Base-by-base conservation (phyloP, 306 rosid genomes). In the Dalbergia cultrata region DNA sequence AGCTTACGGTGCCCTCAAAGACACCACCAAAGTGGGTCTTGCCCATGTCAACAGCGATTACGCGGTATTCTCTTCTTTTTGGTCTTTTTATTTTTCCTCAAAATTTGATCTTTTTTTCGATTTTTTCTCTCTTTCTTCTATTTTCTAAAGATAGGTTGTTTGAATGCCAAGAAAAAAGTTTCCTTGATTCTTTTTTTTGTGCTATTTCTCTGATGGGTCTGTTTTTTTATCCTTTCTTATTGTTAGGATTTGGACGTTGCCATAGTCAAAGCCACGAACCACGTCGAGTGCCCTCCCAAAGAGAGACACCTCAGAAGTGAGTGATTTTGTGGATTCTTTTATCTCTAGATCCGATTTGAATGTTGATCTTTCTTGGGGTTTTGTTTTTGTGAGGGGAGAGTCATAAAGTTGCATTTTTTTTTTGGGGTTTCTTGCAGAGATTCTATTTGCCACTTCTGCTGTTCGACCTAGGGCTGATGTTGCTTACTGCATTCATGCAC, bases 1-100 rank as follows among this genome's bases (percentile, higher is more conserved):
- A 90, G 99, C 97, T 49, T 96, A 93, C 67, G 99, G 99, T 39
- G 98, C 98, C 70, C 73, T 96, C 84, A 96, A 96, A 77, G 99
- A 96, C 83, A 18, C 88, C 78, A 93, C 99, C 88, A 96, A 92
- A 96, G 99, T 96, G 86, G 99, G 99, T 57, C 98, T 96, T 79
- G 99, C 99, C 70, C 98, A 93, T 80, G 99, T 96, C 97, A 96
- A 96, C 73, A 96, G 99, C 93, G 99, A 96, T 75, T 96, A 90
- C 74, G 99, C 98, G 90, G 81, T 86, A 83, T 39, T 65, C 2
- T 18, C 59, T 41, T 35, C 4, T n/a, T 8, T 37, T 43, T 54
- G 54, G 35, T 67, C 54, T 41, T 67, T 12, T 67, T 43, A 13
- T 67, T n/a, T 43, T 67, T 3, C 11, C 11, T 34, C 16, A 14